Evolutionary conservation across 2,329 filamentous ascomycete genomes (phyloP), one percentile per base, ranked within the genome.

Genomic region (Aspergillus spinulosporus): DNA sequence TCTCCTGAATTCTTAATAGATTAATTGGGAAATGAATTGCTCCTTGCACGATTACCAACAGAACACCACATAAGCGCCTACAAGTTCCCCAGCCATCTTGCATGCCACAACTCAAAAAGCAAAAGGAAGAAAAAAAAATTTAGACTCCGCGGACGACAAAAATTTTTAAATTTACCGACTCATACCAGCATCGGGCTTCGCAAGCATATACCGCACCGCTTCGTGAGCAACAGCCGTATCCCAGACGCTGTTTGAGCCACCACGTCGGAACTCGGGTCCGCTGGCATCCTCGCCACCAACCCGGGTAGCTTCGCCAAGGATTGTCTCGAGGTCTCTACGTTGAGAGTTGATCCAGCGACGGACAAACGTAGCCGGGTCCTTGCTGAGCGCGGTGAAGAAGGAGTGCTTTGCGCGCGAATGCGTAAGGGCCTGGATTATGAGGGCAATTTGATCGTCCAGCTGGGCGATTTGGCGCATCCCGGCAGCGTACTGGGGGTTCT

Each of bases 321-420:
- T 88, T 5, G 94, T 86, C 68, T 96, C 92, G 36, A 97, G 79
- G 71, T 97, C 93, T 48, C 92, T 83, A 76, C 92, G 92, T 78
- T 99, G 94, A 12, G 88, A 93, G 67, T 87, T 91, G 51, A 96
- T 81, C 94, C 94, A 99, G 68, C 89, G 86, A 62, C 84, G 86
- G 58, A 97, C 82, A 67, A 97, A 97, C 9, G 83, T 85, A 12
- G 89, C 88, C 0, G 94, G 94, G 64, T 97, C 92, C 61, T 88
- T 84, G 57, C 86, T 84, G 61, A 97, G 80, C 4, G 86, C 85
- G 5, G 84, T 86, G 73, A 94, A 88, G 78, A 99, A 99, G 12
- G 87, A 84, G 71, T 96, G 90, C 71, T 96, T 96, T 26, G 91
- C 90, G 71, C 96, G 96, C 28, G 89, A 90, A 63, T 92, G 86